phyloP scores from a whole-genome alignment of 345 rosid species.

The Bruguiera parviflora region DNA sequence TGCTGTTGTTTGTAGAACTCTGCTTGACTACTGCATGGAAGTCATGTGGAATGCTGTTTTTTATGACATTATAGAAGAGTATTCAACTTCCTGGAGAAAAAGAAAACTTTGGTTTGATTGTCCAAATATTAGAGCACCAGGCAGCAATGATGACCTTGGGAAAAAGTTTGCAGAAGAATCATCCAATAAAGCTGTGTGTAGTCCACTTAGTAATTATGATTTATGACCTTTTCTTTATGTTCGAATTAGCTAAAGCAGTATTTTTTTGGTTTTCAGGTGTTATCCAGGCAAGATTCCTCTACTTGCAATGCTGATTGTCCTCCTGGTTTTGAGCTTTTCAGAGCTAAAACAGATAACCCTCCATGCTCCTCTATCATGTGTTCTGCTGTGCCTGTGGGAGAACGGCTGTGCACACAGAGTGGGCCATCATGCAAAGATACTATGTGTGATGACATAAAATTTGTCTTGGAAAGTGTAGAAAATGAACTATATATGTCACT shows the following conservation, averaged over 20 bases:
- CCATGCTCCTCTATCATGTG: constrained; percentile 11
- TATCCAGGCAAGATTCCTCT: constrained; percentile 33
- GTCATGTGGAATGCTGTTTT: constrained; percentile 86
- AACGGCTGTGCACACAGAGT: constrained; percentile 25
- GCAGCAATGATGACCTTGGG: constrained; percentile 11
- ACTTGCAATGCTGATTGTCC: constrained; percentile 35
- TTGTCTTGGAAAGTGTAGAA: constrained; percentile 50
- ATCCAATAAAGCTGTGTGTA: constrained; percentile 33
- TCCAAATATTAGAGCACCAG: constrained; percentile 27
- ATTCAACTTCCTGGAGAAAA: constrained; percentile 60
- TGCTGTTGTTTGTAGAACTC: constrained; percentile 54
- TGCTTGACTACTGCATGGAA: constrained; percentile 67
- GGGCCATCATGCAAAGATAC: constrained; percentile 14
- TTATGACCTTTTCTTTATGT: not conserved
- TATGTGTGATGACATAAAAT: constrained; percentile 25
- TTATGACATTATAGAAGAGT: constrained; percentile 57
- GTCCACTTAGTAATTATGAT: constrained; percentile 1
- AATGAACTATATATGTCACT: constrained; percentile 59
- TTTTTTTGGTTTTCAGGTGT: constrained; percentile 39
- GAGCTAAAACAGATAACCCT: constrained; percentile 22
- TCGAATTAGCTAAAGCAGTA: constrained; percentile 12
- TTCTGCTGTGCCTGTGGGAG: constrained; percentile 21
- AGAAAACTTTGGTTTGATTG: constrained; percentile 57
- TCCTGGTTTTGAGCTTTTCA: constrained; percentile 43
- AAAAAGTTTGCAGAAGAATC: constrained; percentile 27